These are phyloP conservation scores for Paecilomyces formosus DNA, from an alignment of 2,329 filamentous ascomycete species.

Conservation along the genomic window DNA sequence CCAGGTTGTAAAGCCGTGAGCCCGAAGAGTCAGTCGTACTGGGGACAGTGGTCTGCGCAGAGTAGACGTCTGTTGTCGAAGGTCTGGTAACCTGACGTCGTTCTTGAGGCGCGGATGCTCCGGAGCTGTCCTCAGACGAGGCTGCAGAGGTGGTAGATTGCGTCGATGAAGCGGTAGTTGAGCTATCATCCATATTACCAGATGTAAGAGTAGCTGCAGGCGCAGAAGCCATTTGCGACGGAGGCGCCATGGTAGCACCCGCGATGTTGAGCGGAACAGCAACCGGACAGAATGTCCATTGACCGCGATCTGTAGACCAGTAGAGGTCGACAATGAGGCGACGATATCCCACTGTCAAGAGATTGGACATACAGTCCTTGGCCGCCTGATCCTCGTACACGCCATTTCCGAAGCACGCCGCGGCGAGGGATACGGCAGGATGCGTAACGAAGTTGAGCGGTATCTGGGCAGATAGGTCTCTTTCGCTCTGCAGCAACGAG, in stretches of 20 bases:
- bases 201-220: constrained; percentile 16
- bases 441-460: constrained; percentile 57
- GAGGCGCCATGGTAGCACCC: constrained; percentile 14
- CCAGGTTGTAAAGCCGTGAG: constrained; percentile 38
- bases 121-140: neutral
- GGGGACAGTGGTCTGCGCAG: neutral
- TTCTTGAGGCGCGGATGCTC: neutral
- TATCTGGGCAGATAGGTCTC: constrained; percentile 52
- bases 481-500: constrained; percentile 43
- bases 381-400: constrained; percentile 47
- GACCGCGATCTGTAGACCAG: constrained; percentile 49
- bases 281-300: constrained; percentile 57
- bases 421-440: constrained; percentile 49
- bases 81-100: no score
- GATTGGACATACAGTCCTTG: constrained; percentile 54
- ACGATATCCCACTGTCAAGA: constrained; percentile 53
- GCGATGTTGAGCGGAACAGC: constrained; percentile 34
- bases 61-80: neutral
- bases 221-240: constrained; percentile 13
- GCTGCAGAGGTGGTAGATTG: neutral
- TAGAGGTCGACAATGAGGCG: constrained; percentile 55
- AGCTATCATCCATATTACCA: constrained; percentile 1
- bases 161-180: neutral
- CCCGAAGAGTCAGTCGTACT: constrained; percentile 12
- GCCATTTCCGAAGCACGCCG: constrained; percentile 51